phyloP scores from a whole-genome alignment of 1,284 basidiomycete genomes.

The Melampsora abietis-canadensis region DNA sequence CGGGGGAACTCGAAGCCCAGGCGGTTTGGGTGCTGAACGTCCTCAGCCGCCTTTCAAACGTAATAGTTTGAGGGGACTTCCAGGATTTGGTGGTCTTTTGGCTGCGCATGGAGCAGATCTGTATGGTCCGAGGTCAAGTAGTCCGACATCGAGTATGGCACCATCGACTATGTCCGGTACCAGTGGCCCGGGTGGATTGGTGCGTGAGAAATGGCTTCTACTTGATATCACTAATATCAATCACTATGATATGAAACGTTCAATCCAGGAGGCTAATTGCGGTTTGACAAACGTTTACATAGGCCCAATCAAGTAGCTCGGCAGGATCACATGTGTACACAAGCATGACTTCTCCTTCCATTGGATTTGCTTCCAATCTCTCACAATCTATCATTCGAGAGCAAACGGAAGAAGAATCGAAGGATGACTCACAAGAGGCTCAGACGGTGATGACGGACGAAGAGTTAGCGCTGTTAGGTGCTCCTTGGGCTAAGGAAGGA shows the following conservation, averaged over 20 bases:
- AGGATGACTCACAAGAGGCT: conserved; percentile 61
- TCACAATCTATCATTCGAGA: conserved; percentile 94
- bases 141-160: conserved; percentile 81
- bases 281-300: background rate
- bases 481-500: conserved; percentile 98
- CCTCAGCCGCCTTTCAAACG: conserved; percentile 48
- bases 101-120: conserved; percentile 44
- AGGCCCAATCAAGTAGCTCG: conserved; percentile 44
- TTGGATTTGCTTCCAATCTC: conserved; percentile 92
- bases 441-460: conserved; percentile 75
- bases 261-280: background rate
- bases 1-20: conserved; percentile 79
- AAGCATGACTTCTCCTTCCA: conserved; percentile 55
- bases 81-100: conserved; percentile 46
- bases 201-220: conserved; percentile 51
- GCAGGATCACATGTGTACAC: conserved; percentile 25
- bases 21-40: conserved; percentile 63
- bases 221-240: conserved; percentile 58
- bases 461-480: conserved; percentile 85
- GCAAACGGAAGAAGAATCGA: conserved; percentile 83
- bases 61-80: conserved; percentile 48
- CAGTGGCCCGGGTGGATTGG: conserved; percentile 46
- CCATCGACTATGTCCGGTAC: conserved; percentile 59
- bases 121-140: conserved; percentile 53
- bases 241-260: conserved; percentile 58